phyloP scores from a whole-genome alignment of 73 alveolate genomes.

The Stentor roeselii region DNA sequence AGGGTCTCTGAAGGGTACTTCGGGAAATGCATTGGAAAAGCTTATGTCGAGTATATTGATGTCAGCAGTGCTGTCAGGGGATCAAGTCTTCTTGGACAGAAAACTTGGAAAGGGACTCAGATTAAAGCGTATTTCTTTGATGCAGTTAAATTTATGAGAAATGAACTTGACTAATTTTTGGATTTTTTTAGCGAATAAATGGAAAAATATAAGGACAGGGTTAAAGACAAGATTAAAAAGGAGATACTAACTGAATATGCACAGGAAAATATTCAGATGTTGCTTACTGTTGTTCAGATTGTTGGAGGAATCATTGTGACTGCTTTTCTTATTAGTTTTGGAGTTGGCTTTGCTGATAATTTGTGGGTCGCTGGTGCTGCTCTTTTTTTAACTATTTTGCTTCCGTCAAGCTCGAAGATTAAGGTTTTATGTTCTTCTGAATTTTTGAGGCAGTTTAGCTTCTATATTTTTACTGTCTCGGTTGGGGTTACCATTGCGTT shows the following conservation, averaged over 20 bases:
- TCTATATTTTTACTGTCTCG: neutral
- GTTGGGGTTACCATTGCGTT: neutral
- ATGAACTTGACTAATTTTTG: slow-evolving; percentile 28
- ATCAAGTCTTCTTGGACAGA: slow-evolving; percentile 17
- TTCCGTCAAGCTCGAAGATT: neutral
- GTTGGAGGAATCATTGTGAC: neutral
- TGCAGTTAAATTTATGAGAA: slow-evolving; percentile 22
- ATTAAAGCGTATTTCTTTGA: slow-evolving; percentile 16
- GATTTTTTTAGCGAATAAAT: neutral
- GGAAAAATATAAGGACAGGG: neutral
- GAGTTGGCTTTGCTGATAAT: neutral
- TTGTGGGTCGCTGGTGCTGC: neutral
- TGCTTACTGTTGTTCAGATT: neutral
- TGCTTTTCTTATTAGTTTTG: too few species aligned
- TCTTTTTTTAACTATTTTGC: neutral
- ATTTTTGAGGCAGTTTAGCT: neutral
- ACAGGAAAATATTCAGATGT: neutral
- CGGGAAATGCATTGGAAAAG: slow-evolving; percentile 29
- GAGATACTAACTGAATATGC: neutral
- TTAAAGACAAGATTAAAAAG: too few species aligned
- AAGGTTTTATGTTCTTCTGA: neutral
- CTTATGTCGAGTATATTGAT: slow-evolving; percentile 25
- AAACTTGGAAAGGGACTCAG: neutral
- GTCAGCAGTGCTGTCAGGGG: slow-evolving; percentile 13
- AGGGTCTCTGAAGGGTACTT: slow-evolving; percentile 28